Conservation (phyloP, 169 alveolate species). For the Plasmodium ovale region DNA sequence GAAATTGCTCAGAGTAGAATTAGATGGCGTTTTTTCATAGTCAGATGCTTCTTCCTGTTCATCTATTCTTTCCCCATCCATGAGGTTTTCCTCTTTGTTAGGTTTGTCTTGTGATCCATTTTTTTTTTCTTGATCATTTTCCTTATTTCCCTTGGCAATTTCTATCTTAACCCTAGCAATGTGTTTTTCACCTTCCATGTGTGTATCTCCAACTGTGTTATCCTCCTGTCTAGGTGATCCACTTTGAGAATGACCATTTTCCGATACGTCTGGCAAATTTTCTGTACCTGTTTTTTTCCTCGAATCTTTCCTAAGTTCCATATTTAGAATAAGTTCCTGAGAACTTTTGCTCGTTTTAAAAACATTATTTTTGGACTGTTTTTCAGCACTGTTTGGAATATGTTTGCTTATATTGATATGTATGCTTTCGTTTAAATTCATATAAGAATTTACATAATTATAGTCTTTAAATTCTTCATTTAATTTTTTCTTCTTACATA, state of each 20-base stretch:
- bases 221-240: too few species aligned
- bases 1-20: slow-evolving; percentile 24
- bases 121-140: slow-evolving; percentile 1
- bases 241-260: too few species aligned
- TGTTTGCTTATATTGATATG: slow-evolving; percentile 71
- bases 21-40: slow-evolving; percentile 27
- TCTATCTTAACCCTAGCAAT: neutral
- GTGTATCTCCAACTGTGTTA: neutral
- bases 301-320: neutral
- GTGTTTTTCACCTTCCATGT: neutral
- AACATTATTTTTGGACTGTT: neutral
- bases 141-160: neutral
- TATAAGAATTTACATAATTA: slow-evolving; percentile 61
- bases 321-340: neutral
- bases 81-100: neutral
- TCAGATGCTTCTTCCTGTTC: slow-evolving; percentile 4
- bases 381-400: slow-evolving; percentile 17
- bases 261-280: too few species aligned
- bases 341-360: slow-evolving; percentile 52
- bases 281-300: too few species aligned
- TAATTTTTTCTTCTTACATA: slow-evolving; percentile 52
- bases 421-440: slow-evolving; percentile 64
- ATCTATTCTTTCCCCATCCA: neutral
- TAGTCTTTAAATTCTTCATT: slow-evolving; percentile 65
- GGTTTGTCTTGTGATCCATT: neutral